Evolutionary conservation across 306 rosid genomes (phyloP).

Genomic region (Morella rubra): DNA sequence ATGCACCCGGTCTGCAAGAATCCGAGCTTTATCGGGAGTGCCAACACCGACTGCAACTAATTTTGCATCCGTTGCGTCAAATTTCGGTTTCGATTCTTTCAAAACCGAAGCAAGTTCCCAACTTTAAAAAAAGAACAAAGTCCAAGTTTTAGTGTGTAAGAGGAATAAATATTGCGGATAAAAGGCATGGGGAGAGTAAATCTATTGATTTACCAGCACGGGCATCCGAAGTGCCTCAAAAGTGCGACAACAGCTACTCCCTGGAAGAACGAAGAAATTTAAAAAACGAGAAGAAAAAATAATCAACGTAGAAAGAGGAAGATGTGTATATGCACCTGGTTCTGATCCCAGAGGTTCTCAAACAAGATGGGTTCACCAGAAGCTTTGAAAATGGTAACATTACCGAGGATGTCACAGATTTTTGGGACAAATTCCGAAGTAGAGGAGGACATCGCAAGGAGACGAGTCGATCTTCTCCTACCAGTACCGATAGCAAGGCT

Average conservation of each 20-base stretch:
- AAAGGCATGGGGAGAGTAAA: slow-evolving; percentile 6
- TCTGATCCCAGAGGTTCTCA: slow-evolving; percentile 70
- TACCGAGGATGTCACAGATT: slow-evolving; percentile 45
- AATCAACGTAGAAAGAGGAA: neutral
- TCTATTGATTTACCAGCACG: slow-evolving; percentile 61
- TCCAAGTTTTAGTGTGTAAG: neutral
- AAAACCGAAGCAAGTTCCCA: slow-evolving; percentile 87
- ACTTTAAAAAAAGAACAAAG: slow-evolving; percentile 35
- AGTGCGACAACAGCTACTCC: slow-evolving; percentile 88
- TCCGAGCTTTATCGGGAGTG: slow-evolving; percentile 68
- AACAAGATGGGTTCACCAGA: slow-evolving; percentile 61
- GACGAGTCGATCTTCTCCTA: slow-evolving; percentile 16
- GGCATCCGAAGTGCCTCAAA: slow-evolving; percentile 89
- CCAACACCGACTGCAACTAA: slow-evolving; percentile 82
- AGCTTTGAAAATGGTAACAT: slow-evolving; percentile 59
- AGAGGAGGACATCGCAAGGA: slow-evolving; percentile 50
- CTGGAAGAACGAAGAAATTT: slow-evolving; percentile 32
- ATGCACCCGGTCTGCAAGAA: slow-evolving; percentile 75
- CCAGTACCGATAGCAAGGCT: neutral
- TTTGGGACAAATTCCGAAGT: slow-evolving; percentile 32
- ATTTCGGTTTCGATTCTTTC: slow-evolving; percentile 61
- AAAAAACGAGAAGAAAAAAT: neutral
- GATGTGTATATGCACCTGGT: slow-evolving; percentile 40
- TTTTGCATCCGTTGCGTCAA: slow-evolving; percentile 77
- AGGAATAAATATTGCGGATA: neutral